Percentiles rank a stretch among this genome's conserved stretches.
phyloP scores from a whole-genome alignment of 192 early-diverging fungal species.

The Backusella parvicylindrica region DNA sequence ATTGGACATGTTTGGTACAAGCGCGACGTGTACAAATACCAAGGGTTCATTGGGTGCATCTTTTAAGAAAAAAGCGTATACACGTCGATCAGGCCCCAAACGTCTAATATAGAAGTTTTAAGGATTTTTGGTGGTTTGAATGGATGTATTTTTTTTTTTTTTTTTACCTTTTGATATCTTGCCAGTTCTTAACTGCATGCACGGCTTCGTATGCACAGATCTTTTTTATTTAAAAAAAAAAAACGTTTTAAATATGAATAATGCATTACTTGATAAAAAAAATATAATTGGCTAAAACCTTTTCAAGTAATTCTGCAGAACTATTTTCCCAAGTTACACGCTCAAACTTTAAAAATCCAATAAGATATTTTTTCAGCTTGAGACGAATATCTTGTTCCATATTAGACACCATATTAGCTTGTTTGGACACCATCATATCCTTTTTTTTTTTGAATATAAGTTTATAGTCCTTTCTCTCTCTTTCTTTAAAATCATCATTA shows the following conservation, averaged over 20 bases:
- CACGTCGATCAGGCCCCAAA: conserved; percentile 60
- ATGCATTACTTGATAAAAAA: too few relatives aligned
- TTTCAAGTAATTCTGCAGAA: conserved; percentile 76
- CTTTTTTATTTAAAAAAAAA: conserved; percentile 33
- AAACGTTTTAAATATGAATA: too few relatives aligned
- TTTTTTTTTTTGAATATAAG: background rate
- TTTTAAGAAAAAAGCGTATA: conserved; percentile 84
- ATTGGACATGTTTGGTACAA: conserved; percentile 56
- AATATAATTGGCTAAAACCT: too few relatives aligned
- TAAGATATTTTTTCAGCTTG: conserved; percentile 74
- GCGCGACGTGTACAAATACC: conserved; percentile 87
- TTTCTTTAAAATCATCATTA: conserved; percentile 22
- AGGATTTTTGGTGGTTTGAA: background rate
- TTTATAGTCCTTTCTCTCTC: background rate
- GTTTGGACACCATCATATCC: conserved; percentile 15
- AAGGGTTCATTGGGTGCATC: conserved; percentile 78
- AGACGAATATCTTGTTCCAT: conserved; percentile 59
- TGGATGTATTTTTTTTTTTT: too few relatives aligned
- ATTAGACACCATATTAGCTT: conserved; percentile 42
- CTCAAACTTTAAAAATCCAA: conserved; percentile 74
- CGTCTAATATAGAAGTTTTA: conserved; percentile 21
- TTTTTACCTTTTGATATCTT: conserved; percentile 73
- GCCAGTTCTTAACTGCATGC: conserved; percentile 78
- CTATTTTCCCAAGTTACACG: conserved; percentile 78
- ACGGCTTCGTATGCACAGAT: conserved; percentile 86